A percentile compares a stretch with the other conserved stretches of the same genome.
Evolutionary conservation across 2,329 filamentous ascomycete species (phyloP).

Genomic region (Penicillium sp.): DNA sequence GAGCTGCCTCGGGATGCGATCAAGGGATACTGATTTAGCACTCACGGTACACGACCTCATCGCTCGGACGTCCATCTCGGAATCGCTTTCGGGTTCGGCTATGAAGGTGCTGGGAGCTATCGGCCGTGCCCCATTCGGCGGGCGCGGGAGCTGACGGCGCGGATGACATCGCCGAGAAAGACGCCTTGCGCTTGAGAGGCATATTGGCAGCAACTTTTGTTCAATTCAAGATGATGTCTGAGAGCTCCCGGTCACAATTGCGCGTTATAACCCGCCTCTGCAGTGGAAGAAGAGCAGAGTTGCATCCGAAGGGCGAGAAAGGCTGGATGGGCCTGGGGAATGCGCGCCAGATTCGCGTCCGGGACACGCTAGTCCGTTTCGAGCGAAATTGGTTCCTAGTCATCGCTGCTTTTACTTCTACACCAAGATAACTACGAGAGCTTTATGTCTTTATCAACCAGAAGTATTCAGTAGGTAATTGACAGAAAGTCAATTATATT

Average conservation of each 20-base stretch:
- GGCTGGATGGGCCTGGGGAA: constrained; percentile 12
- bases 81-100: constrained; percentile 60
- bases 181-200: constrained; percentile 60
- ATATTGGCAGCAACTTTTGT: constrained; percentile 33
- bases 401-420: neutral
- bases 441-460: too few species aligned
- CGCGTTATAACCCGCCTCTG: neutral
- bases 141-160: constrained; percentile 13
- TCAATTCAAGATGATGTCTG: neutral
- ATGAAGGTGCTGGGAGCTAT: constrained; percentile 47
- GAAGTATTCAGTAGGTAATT: too few species aligned
- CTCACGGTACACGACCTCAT: constrained; percentile 55
- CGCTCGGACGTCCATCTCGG: constrained; percentile 58
- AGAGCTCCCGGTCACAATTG: neutral
- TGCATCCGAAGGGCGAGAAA: constrained; percentile 10
- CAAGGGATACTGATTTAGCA: neutral
- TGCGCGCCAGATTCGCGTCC: constrained; percentile 22
- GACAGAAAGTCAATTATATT: too few species aligned
- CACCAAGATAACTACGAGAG: neutral
- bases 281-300: constrained; percentile 6
- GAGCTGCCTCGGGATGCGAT: neutral
- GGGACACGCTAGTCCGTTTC: constrained; percentile 29
- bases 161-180: constrained; percentile 47
- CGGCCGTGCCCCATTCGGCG: constrained; percentile 29
- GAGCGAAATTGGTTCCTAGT: constrained; percentile 24